These are phyloP conservation scores for Pseudotulostoma volvatum DNA, from an alignment of 495 filamentous ascomycete genomes.

Conservation along the genomic window DNA sequence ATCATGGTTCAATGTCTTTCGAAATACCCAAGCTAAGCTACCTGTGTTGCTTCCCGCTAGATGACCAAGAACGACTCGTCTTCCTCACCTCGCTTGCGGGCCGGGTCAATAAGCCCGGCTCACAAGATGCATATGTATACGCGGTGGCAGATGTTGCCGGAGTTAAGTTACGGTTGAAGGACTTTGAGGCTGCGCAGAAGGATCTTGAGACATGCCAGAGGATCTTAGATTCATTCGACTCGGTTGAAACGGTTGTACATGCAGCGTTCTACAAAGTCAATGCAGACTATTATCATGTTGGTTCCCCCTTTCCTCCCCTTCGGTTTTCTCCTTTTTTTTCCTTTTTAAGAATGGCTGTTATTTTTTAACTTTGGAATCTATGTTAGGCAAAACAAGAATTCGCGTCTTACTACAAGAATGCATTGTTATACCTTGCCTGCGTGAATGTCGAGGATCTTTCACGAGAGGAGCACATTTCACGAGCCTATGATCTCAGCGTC, in stretches of 20 bases:
- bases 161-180: conserved; percentile 61
- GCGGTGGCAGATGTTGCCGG: conserved; percentile 81
- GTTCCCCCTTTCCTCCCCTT: conserved; percentile 1
- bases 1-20: no score
- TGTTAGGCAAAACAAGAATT: conserved; percentile 65
- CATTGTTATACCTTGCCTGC: conserved; percentile 95
- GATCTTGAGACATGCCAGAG: conserved; percentile 76
- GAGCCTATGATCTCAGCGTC: conserved; percentile 84
- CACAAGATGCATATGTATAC: conserved; percentile 93
- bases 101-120: conserved; percentile 81
- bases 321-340: background rate
- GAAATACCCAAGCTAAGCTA: background rate
- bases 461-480: conserved; percentile 51
- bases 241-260: conserved; percentile 90
- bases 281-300: conserved; percentile 80
- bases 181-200: conserved; percentile 61
- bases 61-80: conserved; percentile 69
- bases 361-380: background rate
- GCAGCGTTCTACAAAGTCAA: conserved; percentile 93
- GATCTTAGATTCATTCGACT: conserved; percentile 82
- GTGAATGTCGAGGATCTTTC: conserved; percentile 64
- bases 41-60: conserved; percentile 26
- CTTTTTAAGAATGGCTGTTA: background rate
- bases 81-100: conserved; percentile 74
- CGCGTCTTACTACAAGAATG: conserved; percentile 89